A percentile compares a stretch with the other conserved stretches of the same genome.
phyloP scores from a whole-genome alignment of 257 asterid species.

The Pogostemon cablin region DNA sequence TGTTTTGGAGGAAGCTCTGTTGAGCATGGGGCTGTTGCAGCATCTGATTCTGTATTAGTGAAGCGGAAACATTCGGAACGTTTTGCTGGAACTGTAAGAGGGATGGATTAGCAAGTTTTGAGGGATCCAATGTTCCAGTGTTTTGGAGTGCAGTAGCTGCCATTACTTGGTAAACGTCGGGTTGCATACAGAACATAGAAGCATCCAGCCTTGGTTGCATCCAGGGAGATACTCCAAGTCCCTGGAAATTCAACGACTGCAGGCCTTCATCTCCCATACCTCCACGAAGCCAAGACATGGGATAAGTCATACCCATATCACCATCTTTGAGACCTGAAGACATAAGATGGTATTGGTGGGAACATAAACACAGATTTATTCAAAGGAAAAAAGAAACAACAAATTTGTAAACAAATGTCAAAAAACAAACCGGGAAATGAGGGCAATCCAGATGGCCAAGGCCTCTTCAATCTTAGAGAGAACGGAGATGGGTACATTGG shows the following conservation, averaged over 20 bases:
- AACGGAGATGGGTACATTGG: conserved; percentile 95
- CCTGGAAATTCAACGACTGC: conserved; percentile 71
- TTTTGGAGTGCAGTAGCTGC: conserved; percentile 64
- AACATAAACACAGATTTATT: not conserved
- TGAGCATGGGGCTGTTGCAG: conserved; percentile 68
- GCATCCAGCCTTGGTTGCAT: conserved; percentile 80
- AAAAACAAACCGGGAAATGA: conserved; percentile 63
- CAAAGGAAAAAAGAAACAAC: not conserved
- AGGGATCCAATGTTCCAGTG: conserved; percentile 58
- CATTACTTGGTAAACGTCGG: conserved; percentile 82
- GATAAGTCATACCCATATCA: conserved; percentile 61
- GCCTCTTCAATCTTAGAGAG: conserved; percentile 85
- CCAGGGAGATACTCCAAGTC: conserved; percentile 66
- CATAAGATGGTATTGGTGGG: not conserved
- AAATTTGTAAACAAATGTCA: not conserved
- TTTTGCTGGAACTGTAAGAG: conserved; percentile 72
- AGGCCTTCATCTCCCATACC: conserved; percentile 63
- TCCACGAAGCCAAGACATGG: conserved; percentile 76
- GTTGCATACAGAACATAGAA: conserved; percentile 70
- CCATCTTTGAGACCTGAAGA: conserved; percentile 62
- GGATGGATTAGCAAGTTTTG: conserved; percentile 58
- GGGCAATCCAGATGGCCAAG: conserved; percentile 86
- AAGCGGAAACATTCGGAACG: conserved; percentile 50
- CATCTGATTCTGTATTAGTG: conserved; percentile 63
- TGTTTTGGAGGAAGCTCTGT: conserved; percentile 56